A percentile compares a stretch with the other conserved stretches of the same genome.
phyloP scores from a whole-genome alignment of 2,329 filamentous ascomycete species.

The Dactylellina cionopaga region DNA sequence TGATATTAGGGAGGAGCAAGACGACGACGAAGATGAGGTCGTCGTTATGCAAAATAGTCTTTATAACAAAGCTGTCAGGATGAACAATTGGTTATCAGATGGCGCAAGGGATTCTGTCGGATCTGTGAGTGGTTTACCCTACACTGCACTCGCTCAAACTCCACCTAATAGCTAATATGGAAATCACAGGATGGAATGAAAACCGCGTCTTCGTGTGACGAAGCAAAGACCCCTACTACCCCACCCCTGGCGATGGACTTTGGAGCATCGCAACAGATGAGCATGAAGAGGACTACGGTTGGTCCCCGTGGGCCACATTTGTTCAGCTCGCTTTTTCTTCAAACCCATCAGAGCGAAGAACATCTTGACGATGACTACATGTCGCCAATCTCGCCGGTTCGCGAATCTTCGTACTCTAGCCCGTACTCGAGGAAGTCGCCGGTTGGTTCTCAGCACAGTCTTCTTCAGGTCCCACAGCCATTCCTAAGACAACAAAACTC shows the following conservation, averaged over 20 bases:
- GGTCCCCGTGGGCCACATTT: slow-evolving; percentile 87
- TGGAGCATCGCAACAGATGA: slow-evolving; percentile 64
- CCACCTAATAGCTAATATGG: slow-evolving; percentile 18
- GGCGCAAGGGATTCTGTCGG: slow-evolving; percentile 56
- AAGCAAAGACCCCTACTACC: slow-evolving; percentile 79
- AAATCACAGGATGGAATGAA: slow-evolving; percentile 73
- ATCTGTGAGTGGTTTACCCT: slow-evolving; percentile 53
- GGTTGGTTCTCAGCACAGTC: slow-evolving; percentile 60
- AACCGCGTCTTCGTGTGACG: slow-evolving; percentile 86
- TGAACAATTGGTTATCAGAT: slow-evolving; percentile 57
- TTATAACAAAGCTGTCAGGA: slow-evolving; percentile 55
- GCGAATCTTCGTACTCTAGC: slow-evolving; percentile 63
- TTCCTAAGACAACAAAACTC: slow-evolving; percentile 57
- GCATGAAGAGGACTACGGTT: slow-evolving; percentile 64
- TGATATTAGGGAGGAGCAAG: slow-evolving; percentile 50
- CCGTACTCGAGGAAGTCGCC: slow-evolving; percentile 60
- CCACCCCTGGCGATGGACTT: slow-evolving; percentile 57
- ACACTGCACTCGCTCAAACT: slow-evolving; percentile 4
- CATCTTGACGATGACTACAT: slow-evolving; percentile 64
- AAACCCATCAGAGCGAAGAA: slow-evolving; percentile 66
- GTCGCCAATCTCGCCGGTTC: slow-evolving; percentile 67
- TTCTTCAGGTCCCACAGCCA: slow-evolving; percentile 56
- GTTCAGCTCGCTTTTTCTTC: slow-evolving; percentile 75
- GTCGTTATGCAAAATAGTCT: slow-evolving; percentile 54
- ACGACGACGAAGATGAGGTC: slow-evolving; percentile 52